Evolutionary conservation across 2,329 filamentous ascomycete species (phyloP), one percentile per base, ranked within the genome.

Genomic region (Fusarium xylarioides): DNA sequence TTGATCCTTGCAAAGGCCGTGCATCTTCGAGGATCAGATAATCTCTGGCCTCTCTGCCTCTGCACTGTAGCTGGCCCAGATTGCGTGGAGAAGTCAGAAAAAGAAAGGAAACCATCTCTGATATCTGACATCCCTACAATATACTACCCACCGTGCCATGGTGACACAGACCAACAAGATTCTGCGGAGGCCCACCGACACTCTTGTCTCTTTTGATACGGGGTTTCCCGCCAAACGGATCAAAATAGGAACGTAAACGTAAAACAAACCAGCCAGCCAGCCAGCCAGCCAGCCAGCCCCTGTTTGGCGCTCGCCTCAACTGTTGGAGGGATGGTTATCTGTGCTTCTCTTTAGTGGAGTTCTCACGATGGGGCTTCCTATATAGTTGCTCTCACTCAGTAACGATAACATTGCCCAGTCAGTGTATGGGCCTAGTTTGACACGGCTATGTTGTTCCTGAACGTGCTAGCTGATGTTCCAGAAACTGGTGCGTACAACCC

Each of bases 311-410:
- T 26, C 40, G n/a, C 37, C 40, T 34, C 26, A 30, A 38, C 28
- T 35, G 26, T 65, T 46, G 46, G 46, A 30, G 52, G 19, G 44
- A 35, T 50, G 55, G 52, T 43, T 37, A 50, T 32, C 21, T 37
- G 54, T 66, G 38, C 44, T 49, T 50, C 32, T 58, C 26, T 55
- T 32, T 18, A 37, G 28, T 58, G 49, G 66, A 59, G 46, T 54
- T 43, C 42, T 34, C 44, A 30, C 53, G 54, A 56, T 46, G 32
- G 26, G 42, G 49, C 56, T 70, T 52, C 66, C 49, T 70, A 21
- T 70, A 59, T 70, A 35, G 66, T 53, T 42, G 12, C 37, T 53
- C 23, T n/a, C 52, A 35, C 38, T 38, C 38, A 23, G 40, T 21
- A 46, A 44, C 28, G 57, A 47, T 66, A 50, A 46, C 21, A 66